phyloP scores from a whole-genome alignment of 2,329 filamentous ascomycete species.

The Claviceps digitariae region DNA sequence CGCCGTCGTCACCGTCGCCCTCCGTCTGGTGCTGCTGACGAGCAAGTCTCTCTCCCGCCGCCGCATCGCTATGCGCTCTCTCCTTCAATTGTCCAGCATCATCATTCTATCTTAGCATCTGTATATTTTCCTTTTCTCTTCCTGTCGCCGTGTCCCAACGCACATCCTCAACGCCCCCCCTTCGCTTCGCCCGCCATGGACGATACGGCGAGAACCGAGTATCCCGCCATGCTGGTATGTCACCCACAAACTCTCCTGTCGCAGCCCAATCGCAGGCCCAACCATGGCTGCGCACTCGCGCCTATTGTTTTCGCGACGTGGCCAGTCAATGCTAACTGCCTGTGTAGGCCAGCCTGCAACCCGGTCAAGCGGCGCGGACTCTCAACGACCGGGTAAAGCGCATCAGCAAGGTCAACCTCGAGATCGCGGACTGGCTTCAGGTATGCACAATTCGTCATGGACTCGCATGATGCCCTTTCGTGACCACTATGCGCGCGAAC shows the following conservation, averaged over 20 bases:
- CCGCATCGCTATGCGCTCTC: conserved; percentile 10
- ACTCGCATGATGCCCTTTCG: not conserved
- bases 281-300: not conserved
- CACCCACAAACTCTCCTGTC: conserved; percentile 6
- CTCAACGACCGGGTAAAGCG: conserved; percentile 79
- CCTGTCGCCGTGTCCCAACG: not conserved
- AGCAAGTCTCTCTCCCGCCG: conserved; percentile 3
- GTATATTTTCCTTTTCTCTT: not conserved
- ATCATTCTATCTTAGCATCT: conserved; percentile 18
- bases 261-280: not conserved
- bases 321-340: not conserved
- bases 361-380: conserved; percentile 64
- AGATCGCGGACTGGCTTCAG: conserved; percentile 95
- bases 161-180: not conserved
- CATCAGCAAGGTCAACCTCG: conserved; percentile 72
- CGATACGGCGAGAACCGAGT: conserved; percentile 72
- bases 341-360: conserved; percentile 64
- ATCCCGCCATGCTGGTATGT: conserved; percentile 87
- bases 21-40: conserved; percentile 7
- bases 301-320: not conserved
- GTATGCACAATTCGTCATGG: conserved; percentile 34
- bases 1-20: conserved; percentile 1
- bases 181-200: conserved; percentile 42
- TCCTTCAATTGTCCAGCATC: conserved; percentile 6
- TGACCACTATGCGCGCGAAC: not conserved